phyloP scores from a whole-genome alignment of 2,329 filamentous ascomycete species.

The Colletotrichum eremochloae region DNA sequence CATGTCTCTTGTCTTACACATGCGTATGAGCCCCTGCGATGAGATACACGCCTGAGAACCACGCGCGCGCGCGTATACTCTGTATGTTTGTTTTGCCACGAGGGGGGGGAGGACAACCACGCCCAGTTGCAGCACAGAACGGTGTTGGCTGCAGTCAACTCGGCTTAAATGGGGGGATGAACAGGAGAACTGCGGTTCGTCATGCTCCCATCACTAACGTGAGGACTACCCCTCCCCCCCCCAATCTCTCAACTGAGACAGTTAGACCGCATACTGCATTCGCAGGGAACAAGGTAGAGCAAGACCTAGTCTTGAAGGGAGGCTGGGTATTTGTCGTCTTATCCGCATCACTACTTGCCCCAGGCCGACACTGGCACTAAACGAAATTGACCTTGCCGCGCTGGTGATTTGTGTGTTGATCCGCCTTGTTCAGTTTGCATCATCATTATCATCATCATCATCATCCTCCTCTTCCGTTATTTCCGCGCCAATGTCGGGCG shows the following conservation, averaged over 20 bases:
- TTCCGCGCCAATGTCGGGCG: conserved; percentile 5
- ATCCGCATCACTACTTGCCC: background rate
- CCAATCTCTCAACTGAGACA: background rate
- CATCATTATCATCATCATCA: background rate
- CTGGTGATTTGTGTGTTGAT: background rate
- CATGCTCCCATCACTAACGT: background rate
- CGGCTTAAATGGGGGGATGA: background rate
- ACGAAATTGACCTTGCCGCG: background rate
- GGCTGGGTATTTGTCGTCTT: background rate
- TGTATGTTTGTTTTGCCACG: background rate
- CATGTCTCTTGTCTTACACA: conserved; percentile 6
- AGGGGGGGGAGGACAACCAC: background rate
- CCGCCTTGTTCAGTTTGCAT: background rate
- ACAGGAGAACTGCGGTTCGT: background rate
- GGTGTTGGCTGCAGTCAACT: background rate
- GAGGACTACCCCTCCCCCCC: too few relatives aligned
- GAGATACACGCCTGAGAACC: background rate
- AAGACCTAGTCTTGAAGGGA: background rate
- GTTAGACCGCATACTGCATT: background rate
- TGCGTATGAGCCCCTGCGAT: background rate
- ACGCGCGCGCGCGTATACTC: conserved; percentile 1
- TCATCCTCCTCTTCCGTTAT: too few relatives aligned
- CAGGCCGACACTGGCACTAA: background rate
- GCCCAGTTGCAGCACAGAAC: background rate
- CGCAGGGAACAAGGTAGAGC: background rate